phyloP scores from a whole-genome alignment of 164 flowering plant genomes.

The Euptelea pleiosperma region DNA sequence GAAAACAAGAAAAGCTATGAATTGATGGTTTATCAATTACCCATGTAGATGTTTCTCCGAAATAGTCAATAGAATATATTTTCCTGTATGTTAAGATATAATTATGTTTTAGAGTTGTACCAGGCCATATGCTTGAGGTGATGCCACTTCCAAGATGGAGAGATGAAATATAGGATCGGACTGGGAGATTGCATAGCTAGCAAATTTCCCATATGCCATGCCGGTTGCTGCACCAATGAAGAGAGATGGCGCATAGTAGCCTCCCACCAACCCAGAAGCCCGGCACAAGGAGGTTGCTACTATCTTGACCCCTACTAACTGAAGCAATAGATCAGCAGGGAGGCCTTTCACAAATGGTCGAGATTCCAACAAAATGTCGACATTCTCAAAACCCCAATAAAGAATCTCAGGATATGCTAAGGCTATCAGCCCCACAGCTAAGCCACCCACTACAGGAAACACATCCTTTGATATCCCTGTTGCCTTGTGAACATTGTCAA shows the following conservation, averaged over 20 bases:
- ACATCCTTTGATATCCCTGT: constrained; percentile 54
- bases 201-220: constrained; percentile 86
- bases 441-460: constrained; percentile 73
- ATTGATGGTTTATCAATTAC: too few species aligned
- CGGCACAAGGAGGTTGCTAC: constrained; percentile 78
- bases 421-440: constrained; percentile 76
- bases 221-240: constrained; percentile 98
- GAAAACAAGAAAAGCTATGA: too few species aligned
- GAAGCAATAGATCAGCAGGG: constrained; percentile 64
- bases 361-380: constrained; percentile 80
- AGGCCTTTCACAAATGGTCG: constrained; percentile 65
- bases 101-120: constrained; percentile 27
- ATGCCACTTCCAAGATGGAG: constrained; percentile 82
- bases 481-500: constrained; percentile 42
- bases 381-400: constrained; percentile 95
- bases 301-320: constrained; percentile 76
- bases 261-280: constrained; percentile 93
- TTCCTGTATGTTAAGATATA: too few species aligned
- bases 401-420: constrained; percentile 89
- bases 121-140: constrained; percentile 98
- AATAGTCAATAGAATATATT: too few species aligned
- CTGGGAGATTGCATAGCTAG: constrained; percentile 41
- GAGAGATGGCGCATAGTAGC: constrained; percentile 93
- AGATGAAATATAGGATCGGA: constrained; percentile 52
- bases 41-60: too few species aligned